phyloP scores from a whole-genome alignment of 2,329 filamentous ascomycete species.

The Herpotrichia juniperi region DNA sequence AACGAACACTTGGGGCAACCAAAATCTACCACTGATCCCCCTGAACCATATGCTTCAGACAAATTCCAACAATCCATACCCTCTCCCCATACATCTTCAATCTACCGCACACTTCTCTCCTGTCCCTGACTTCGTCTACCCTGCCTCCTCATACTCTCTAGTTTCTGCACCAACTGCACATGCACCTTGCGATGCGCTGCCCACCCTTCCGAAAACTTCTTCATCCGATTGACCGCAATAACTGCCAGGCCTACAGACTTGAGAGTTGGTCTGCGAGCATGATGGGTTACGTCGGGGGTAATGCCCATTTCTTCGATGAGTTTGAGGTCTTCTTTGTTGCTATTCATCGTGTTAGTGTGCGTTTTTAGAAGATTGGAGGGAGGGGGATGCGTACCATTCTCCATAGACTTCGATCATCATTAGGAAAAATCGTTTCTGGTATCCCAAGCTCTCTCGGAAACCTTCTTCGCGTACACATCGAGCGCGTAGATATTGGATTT shows the following conservation, averaged over 20 bases:
- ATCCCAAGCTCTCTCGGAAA: constrained; percentile 80
- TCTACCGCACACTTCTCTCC: too few relatives aligned
- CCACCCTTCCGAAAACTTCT: constrained; percentile 57
- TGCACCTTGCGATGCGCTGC: constrained; percentile 57
- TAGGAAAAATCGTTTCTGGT: constrained; percentile 83
- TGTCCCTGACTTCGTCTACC: constrained; percentile 19
- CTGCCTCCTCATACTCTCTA: constrained; percentile 51
- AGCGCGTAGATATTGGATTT: constrained; percentile 89
- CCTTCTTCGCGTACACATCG: constrained; percentile 79
- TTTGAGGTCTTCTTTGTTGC: constrained; percentile 89
- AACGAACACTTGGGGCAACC: too few relatives aligned
- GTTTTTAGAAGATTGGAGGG: background rate
- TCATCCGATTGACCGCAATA: constrained; percentile 59
- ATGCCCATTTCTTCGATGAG: constrained; percentile 86
- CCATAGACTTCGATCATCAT: constrained; percentile 82
- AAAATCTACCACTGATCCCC: too few relatives aligned
- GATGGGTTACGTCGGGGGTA: constrained; percentile 55
- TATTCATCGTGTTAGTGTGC: constrained; percentile 50
- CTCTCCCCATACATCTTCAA: too few relatives aligned
- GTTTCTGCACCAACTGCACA: constrained; percentile 51
- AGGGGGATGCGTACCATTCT: constrained; percentile 74
- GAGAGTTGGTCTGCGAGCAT: constrained; percentile 53
- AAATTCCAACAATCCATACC: too few relatives aligned
- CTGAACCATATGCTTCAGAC: too few relatives aligned
- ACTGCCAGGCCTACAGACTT: constrained; percentile 56